Percentiles rank a stretch among this genome's conserved stretches.
Conservation (phyloP, 2,329 filamentous ascomycete species). For the Colletotrichum orchidophilum region DNA sequence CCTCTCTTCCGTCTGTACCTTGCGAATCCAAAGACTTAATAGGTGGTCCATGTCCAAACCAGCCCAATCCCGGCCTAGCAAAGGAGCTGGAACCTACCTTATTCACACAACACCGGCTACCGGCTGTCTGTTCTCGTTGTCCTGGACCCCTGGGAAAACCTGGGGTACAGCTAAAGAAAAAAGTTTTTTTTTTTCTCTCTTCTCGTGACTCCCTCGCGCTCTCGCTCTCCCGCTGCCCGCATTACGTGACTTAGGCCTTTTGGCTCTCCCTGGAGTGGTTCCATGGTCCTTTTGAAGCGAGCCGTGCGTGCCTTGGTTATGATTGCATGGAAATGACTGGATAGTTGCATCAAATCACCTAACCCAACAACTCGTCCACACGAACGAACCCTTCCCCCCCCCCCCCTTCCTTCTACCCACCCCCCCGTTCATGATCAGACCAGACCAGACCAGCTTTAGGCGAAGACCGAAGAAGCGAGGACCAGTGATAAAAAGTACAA, state of each 20-base stretch:
- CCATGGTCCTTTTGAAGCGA: not conserved
- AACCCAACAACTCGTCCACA: constrained; percentile 15
- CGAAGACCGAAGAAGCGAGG: not conserved
- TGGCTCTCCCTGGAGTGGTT: not conserved
- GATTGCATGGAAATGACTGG: constrained; percentile 17
- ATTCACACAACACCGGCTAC: not conserved
- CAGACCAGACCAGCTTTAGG: not conserved
- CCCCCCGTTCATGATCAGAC: not conserved
- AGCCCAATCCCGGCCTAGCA: not conserved
- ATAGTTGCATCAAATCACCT: constrained; percentile 26
- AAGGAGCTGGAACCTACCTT: constrained; percentile 19
- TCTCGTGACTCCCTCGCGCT: not conserved
- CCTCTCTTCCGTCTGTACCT: not conserved
- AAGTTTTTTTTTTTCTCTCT: not conserved
- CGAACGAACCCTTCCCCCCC: not conserved
- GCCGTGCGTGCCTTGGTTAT: not conserved
- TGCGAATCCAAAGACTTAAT: not conserved
- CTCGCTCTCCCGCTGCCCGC: not conserved
- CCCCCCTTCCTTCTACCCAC: not conserved
- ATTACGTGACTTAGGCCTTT: not conserved
- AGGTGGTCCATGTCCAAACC: not conserved
- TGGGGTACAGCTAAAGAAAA: not conserved
- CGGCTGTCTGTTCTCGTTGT: not conserved
- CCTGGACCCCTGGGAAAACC: not conserved
- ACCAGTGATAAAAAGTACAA: constrained; percentile 10